phyloP scores from a whole-genome alignment of 164 flowering plant species.

The Pachysandra terminalis region DNA sequence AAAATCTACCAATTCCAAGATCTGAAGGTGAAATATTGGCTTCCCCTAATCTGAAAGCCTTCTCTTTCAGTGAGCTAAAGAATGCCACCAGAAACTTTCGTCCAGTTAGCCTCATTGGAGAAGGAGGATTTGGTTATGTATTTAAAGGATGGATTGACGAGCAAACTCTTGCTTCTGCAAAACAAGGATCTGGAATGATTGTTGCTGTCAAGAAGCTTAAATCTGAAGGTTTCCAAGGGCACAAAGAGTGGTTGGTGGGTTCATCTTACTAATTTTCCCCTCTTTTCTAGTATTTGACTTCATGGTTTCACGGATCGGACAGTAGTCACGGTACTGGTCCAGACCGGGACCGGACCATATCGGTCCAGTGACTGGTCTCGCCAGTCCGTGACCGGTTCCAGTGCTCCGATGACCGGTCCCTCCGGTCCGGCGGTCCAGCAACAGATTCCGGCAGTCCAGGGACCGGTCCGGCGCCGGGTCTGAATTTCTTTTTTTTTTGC shows the following conservation, averaged over 20 bases:
- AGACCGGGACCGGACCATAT: too few species aligned
- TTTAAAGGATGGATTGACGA: constrained; percentile 92
- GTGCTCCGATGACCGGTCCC: too few species aligned
- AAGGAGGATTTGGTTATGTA: constrained; percentile 92
- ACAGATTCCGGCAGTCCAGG: too few species aligned
- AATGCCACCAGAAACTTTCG: constrained; percentile 84
- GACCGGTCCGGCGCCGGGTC: too few species aligned
- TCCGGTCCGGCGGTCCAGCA: too few species aligned
- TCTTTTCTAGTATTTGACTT: too few species aligned
- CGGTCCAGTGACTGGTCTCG: too few species aligned
- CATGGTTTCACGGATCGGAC: too few species aligned
- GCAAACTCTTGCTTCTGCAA: constrained; percentile 56
- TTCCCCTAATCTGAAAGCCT: constrained; percentile 58
- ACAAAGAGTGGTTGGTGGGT: constrained; percentile 74
- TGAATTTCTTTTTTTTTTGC: too few species aligned
- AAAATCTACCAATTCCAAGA: constrained; percentile 57
- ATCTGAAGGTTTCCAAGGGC: constrained; percentile 85
- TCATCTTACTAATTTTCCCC: too few species aligned
- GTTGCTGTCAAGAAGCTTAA: constrained; percentile 88
- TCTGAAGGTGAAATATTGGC: constrained; percentile 70
- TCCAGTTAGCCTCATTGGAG: constrained; percentile 78
- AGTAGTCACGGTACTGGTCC: too few species aligned
- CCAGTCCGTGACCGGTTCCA: too few species aligned
- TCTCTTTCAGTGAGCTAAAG: constrained; percentile 64
- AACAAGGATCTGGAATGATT: constrained; percentile 72